phyloP scores from a whole-genome alignment of 2,329 filamentous ascomycete species.

The Fusarium nelsonii region DNA sequence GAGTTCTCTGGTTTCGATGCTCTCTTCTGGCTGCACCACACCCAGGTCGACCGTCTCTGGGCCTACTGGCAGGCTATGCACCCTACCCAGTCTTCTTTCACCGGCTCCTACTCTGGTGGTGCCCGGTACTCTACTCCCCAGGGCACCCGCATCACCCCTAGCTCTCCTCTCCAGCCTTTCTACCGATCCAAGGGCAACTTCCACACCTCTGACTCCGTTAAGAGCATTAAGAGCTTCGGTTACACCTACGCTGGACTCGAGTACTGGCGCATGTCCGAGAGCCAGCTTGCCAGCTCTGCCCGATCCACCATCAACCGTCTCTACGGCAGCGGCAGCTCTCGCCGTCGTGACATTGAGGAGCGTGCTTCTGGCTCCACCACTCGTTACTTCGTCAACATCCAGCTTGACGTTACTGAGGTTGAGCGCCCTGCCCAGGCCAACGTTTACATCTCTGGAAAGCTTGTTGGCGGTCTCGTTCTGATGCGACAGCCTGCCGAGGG shows the following conservation, averaged over 20 bases:
- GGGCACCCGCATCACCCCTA: constrained; percentile 57
- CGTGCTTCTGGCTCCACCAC: constrained; percentile 39
- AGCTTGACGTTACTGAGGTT: constrained; percentile 53
- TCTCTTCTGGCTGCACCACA: constrained; percentile 63
- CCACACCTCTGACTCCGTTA: constrained; percentile 57
- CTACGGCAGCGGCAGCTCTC: constrained; percentile 42
- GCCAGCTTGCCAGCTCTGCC: constrained; percentile 51
- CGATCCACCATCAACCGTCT: constrained; percentile 52
- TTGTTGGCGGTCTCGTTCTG: constrained; percentile 53
- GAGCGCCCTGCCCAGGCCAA: constrained; percentile 53
- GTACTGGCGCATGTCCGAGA: constrained; percentile 50
- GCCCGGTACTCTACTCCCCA: constrained; percentile 57
- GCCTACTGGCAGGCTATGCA: constrained; percentile 64
- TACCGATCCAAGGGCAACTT: constrained; percentile 55
- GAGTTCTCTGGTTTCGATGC: constrained; percentile 61
- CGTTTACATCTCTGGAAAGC: constrained; percentile 51
- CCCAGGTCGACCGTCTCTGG: constrained; percentile 74
- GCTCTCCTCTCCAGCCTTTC: constrained; percentile 65
- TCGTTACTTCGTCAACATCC: constrained; percentile 54
- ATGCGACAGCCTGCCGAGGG: constrained; percentile 54
- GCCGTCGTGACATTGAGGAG: constrained; percentile 35
- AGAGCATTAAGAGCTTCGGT: constrained; percentile 53
- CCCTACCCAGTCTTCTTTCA: constrained; percentile 54
- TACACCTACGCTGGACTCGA: constrained; percentile 57
- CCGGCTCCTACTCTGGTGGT: constrained; percentile 51